A percentile compares a stretch with the other conserved stretches of the same genome.
Evolutionary conservation across 768 basidiomycete genomes (phyloP).

Genomic region (Daedaleopsis nitida): DNA sequence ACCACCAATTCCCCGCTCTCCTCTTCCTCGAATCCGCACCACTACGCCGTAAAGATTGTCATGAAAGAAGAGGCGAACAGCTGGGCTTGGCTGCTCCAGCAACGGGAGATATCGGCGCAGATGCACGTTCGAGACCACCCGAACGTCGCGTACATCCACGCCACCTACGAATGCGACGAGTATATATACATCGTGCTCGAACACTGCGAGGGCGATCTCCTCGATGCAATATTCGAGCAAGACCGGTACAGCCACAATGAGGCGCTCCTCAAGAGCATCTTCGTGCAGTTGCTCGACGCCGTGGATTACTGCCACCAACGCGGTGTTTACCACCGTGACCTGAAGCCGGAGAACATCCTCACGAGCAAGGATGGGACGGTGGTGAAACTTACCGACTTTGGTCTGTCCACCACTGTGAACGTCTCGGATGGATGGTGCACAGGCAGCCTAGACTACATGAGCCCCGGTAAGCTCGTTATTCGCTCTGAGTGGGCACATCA

Average conservation of each 20-base stretch:
- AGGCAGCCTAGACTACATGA: conserved; percentile 23
- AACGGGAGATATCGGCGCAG: conserved; percentile 68
- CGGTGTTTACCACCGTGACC: conserved; percentile 57
- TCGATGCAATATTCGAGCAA: conserved; percentile 43
- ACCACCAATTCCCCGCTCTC: background rate
- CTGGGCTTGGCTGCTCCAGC: conserved; percentile 21
- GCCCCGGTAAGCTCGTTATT: conserved; percentile 25
- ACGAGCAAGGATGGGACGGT: conserved; percentile 40
- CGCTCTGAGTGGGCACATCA: background rate
- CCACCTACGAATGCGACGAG: conserved; percentile 58
- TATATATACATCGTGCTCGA: conserved; percentile 74
- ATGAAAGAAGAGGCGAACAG: conserved; percentile 19
- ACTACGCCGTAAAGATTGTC: conserved; percentile 30
- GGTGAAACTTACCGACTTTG: conserved; percentile 51
- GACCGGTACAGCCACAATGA: conserved; percentile 44
- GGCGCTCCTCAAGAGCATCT: conserved; percentile 47
- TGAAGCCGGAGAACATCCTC: conserved; percentile 58
- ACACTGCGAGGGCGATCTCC: conserved; percentile 48
- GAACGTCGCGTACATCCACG: conserved; percentile 71
- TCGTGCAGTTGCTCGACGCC: conserved; percentile 57
- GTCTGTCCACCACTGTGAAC: conserved; percentile 26
- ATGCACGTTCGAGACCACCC: conserved; percentile 54
- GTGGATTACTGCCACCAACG: conserved; percentile 52
- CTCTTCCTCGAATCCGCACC: conserved; percentile 11
- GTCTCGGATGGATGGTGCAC: conserved; percentile 26